phyloP scores from a whole-genome alignment of 2,329 filamentous ascomycete genomes.

The Teratosphaeria nubilosa region DNA sequence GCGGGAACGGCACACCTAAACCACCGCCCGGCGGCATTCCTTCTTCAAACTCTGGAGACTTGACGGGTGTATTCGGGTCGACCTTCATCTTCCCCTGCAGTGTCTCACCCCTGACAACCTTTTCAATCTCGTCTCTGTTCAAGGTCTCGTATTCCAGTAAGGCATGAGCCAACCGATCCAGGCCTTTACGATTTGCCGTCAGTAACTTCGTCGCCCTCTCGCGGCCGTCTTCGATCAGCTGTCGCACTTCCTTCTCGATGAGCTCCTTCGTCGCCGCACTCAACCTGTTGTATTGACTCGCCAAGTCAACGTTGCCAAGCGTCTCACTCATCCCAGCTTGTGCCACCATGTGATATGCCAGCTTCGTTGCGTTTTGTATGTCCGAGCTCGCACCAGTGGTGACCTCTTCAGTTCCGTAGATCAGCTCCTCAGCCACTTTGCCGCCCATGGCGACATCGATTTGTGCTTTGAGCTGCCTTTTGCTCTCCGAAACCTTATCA shows the following conservation, averaged over 20 bases:
- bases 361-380: slow-evolving; percentile 67
- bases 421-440: slow-evolving; percentile 81
- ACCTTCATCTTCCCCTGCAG: slow-evolving; percentile 53
- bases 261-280: slow-evolving; percentile 77
- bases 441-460: slow-evolving; percentile 78
- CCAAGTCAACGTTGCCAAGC: slow-evolving; percentile 83
- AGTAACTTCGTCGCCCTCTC: slow-evolving; percentile 63
- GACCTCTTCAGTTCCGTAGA: slow-evolving; percentile 84
- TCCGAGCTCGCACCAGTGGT: slow-evolving; percentile 81
- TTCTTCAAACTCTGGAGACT: slow-evolving; percentile 3
- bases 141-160: slow-evolving; percentile 92
- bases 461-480: slow-evolving; percentile 67
- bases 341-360: slow-evolving; percentile 83
- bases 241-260: slow-evolving; percentile 82
- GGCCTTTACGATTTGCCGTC: slow-evolving; percentile 64
- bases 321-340: slow-evolving; percentile 78
- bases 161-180: slow-evolving; percentile 79
- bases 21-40: background rate
- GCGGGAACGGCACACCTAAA: background rate
- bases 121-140: slow-evolving; percentile 78
- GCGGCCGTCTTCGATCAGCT: slow-evolving; percentile 71
- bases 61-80: slow-evolving; percentile 4
- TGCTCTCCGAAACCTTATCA: slow-evolving; percentile 84
- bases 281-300: slow-evolving; percentile 66
- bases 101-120: slow-evolving; percentile 78